Evolutionary conservation across 2,329 filamentous ascomycete genomes (phyloP), one percentile per base, ranked within the genome.

Genomic region (Chaetomium olivaceum): DNA sequence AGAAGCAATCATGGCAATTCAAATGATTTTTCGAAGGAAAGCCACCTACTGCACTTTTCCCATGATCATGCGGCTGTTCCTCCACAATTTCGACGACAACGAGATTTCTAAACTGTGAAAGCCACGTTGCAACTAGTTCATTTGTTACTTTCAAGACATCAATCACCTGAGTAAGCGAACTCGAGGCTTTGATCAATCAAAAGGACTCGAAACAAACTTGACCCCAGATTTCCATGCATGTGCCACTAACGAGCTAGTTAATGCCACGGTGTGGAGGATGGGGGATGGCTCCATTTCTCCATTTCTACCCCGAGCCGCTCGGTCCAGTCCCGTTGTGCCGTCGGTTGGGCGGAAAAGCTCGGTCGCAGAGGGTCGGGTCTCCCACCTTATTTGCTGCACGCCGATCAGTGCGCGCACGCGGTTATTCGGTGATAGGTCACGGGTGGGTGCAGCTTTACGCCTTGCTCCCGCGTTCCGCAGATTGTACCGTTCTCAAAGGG

Each of bases 291-390:
- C 50, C 50, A 52, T 52, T 29, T 55, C 27, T 55, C 7, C 16
- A 9, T 33, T 19, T 21, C 56, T n/a, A 57, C 27, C 31, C 64
- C 64, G 60, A 64, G 54, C 55, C 58, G 62, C 60, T 64, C 65
- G 62, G 62, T 31, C 55, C 48, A 62, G 39, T 36, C 60, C 60
- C 60, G 60, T 31, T 36, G 39, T 51, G 58, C 14, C 43, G 56
- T 39, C 57, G 62, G 52, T n/a, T 54, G 39, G 62, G 62, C 67
- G 67, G 67, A 62, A 64, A 66, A 58, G 58, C 61, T 68, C 66
- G 66, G 61, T 21, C 59, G 12, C 19, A 19, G 5, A 25, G 33
- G 23, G 57, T 39, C 33, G 27, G 27, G 27, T 27, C 50, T 5
- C 27, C 9, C 14, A n/a, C 50, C 23, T 12, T 29, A 29, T 25